A percentile compares a stretch with the other conserved stretches of the same genome.
phyloP scores from a whole-genome alignment of 768 basidiomycete genomes.

The Mycena venus region DNA sequence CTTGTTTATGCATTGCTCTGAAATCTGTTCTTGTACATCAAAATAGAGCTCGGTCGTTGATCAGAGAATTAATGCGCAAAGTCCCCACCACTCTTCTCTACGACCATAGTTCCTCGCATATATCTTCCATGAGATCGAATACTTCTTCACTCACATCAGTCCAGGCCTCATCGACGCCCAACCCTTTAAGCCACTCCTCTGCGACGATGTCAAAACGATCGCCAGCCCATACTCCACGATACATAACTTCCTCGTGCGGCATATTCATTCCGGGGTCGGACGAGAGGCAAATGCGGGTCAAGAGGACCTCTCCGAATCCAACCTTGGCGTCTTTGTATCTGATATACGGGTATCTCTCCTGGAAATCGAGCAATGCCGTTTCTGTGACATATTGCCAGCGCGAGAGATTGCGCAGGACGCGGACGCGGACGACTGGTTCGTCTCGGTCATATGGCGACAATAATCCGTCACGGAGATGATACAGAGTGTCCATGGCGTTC shows the following conservation, averaged over 20 bases:
- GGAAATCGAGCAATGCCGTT: not conserved
- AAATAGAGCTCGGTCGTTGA: too few relatives aligned
- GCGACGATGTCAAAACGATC: slow-evolving; percentile 33
- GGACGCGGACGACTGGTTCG: too few relatives aligned
- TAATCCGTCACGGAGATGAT: too few relatives aligned
- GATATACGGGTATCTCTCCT: not conserved
- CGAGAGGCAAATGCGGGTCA: slow-evolving; percentile 34
- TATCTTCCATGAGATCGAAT: not conserved
- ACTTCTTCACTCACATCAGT: slow-evolving; percentile 18
- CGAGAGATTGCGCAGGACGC: slow-evolving; percentile 2
- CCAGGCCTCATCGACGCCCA: not conserved
- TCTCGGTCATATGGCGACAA: too few relatives aligned
- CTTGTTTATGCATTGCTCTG: not conserved
- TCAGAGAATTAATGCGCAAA: too few relatives aligned
- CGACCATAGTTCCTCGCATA: too few relatives aligned
- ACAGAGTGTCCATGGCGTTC: too few relatives aligned
- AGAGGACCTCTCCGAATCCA: slow-evolving; percentile 15
- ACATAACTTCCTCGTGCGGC: slow-evolving; percentile 28
- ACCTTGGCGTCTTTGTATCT: too few relatives aligned
- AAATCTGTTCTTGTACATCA: not conserved
- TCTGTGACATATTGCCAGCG: not conserved
- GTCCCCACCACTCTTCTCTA: too few relatives aligned
- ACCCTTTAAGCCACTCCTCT: slow-evolving; percentile 11
- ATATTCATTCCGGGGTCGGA: slow-evolving; percentile 6
- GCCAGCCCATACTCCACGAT: slow-evolving; percentile 37